phyloP scores from a whole-genome alignment of 2,329 filamentous ascomycete species.

The Colletotrichum spaethianum region DNA sequence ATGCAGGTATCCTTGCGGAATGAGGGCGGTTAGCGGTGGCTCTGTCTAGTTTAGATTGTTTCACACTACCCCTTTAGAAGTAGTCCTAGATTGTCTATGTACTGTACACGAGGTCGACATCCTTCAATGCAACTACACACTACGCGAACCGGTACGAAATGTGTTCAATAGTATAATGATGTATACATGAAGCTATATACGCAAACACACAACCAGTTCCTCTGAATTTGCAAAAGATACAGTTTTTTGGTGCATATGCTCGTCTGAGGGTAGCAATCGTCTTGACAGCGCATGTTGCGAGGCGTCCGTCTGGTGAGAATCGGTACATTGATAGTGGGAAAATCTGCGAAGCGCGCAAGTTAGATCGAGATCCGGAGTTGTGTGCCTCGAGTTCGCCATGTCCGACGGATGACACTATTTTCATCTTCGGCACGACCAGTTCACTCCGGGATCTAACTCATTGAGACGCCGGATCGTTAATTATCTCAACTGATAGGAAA shows the following conservation, averaged over 20 bases:
- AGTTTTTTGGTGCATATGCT: background rate
- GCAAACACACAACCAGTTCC: background rate
- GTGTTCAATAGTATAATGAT: background rate
- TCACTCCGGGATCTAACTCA: background rate
- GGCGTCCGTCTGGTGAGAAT: background rate
- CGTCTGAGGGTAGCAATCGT: no score
- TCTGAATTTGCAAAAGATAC: background rate
- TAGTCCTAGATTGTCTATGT: background rate
- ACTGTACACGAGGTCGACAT: background rate
- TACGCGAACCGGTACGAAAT: background rate
- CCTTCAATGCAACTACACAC: no score
- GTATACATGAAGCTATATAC: background rate
- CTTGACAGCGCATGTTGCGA: background rate
- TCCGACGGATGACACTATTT: constrained; percentile 3
- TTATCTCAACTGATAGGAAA: background rate
- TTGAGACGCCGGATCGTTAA: background rate
- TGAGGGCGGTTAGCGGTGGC: no score
- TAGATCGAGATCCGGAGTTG: constrained; percentile 9
- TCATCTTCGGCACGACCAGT: background rate
- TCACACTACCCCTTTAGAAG: background rate
- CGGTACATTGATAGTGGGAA: background rate
- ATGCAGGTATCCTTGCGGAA: background rate
- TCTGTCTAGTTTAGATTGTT: background rate
- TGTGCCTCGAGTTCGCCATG: constrained; percentile 25
- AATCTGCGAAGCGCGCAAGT: background rate